Evolutionary conservation across 2,329 filamentous ascomycete genomes (phyloP).

Genomic region (Stylonectria norvegica): DNA sequence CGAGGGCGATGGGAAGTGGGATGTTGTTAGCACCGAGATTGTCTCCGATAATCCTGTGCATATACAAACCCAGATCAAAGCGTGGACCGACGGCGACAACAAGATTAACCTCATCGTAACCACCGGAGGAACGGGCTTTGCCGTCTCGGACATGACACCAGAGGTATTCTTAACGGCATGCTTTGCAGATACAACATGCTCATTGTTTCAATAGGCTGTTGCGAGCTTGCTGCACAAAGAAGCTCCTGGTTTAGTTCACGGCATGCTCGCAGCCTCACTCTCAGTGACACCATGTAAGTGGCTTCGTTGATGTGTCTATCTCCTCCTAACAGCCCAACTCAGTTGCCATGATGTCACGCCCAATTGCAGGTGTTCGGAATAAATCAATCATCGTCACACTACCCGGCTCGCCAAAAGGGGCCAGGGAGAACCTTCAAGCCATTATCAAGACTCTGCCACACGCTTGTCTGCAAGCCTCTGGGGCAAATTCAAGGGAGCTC

Average conservation of each 20-base stretch:
- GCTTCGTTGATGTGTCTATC: background rate
- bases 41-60: slow-evolving; percentile 71
- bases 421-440: slow-evolving; percentile 86
- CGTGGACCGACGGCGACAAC: slow-evolving; percentile 67
- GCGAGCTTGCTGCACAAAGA: slow-evolving; percentile 74
- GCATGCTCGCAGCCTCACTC: slow-evolving; percentile 83
- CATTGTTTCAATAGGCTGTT: too few relatives aligned
- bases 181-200: too few relatives aligned
- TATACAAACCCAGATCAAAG: slow-evolving; percentile 70
- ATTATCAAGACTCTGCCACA: slow-evolving; percentile 89
- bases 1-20: slow-evolving; percentile 69
- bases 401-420: slow-evolving; percentile 92
- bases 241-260: slow-evolving; percentile 89
- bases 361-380: slow-evolving; percentile 82
- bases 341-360: slow-evolving; percentile 97
- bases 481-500: slow-evolving; percentile 72
- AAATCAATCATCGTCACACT: slow-evolving; percentile 81
- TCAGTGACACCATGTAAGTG: slow-evolving; percentile 82
- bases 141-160: slow-evolving; percentile 78
- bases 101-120: slow-evolving; percentile 75
- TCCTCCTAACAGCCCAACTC: slow-evolving; percentile 22
- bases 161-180: slow-evolving; percentile 67
- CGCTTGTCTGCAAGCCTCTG: slow-evolving; percentile 86
- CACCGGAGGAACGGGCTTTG: slow-evolving; percentile 92
- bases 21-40: slow-evolving; percentile 65